Conservation (phyloP, 78 protist species). For the slime mould (Dictyostelium discoideum) region DNA sequence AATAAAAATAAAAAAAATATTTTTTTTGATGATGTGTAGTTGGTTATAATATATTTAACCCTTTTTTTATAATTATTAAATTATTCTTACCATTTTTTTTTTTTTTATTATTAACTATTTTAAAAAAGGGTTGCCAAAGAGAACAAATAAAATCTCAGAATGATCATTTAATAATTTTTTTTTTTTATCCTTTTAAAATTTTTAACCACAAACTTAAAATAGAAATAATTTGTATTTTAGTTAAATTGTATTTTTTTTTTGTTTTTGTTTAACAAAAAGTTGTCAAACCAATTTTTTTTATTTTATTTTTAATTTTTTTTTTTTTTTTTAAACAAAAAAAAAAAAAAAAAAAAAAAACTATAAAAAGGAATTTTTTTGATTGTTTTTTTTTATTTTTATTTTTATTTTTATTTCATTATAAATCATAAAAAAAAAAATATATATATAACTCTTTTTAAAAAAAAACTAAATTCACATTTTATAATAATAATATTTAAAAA, state of each 20-base stretch:
- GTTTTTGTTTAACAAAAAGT: background rate
- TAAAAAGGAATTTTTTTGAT: background rate
- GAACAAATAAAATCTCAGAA: background rate
- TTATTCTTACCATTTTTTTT: background rate
- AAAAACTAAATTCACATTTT: background rate
- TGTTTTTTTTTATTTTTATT: background rate
- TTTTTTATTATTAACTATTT: too few relatives aligned
- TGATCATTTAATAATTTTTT: background rate
- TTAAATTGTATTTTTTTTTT: background rate
- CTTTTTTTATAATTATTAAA: background rate
- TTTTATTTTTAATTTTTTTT: too few relatives aligned
- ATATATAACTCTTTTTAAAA: too few relatives aligned
- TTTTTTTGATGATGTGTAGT: background rate
- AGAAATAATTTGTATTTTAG: background rate
- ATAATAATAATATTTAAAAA: background rate
- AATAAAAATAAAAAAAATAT: too few relatives aligned
- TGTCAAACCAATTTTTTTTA: background rate
- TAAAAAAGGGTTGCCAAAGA: too few relatives aligned
- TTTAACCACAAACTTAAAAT: background rate
- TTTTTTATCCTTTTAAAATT: too few relatives aligned
- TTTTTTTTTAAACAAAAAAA: too few relatives aligned
- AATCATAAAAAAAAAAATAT: background rate
- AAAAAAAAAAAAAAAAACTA: background rate
- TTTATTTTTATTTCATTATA: background rate
- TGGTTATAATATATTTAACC: background rate